Conservation (phyloP, 1,139 yeast species). For the Kazachstania sp. region DNA sequence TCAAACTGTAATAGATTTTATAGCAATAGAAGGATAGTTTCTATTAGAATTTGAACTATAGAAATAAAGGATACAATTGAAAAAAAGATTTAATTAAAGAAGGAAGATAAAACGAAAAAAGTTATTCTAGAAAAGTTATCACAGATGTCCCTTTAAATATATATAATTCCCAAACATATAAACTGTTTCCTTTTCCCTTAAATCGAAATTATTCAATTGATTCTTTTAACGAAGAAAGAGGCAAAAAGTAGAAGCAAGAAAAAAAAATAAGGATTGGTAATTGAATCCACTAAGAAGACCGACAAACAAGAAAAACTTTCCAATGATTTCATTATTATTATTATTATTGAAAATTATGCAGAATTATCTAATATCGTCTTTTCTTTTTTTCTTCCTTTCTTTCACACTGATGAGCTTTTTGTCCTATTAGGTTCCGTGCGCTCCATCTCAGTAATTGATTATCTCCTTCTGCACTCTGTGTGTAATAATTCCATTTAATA, state of each 20-base stretch:
- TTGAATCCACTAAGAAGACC: not conserved
- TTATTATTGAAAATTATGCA: not conserved
- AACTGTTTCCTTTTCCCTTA: not conserved
- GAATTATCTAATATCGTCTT: not conserved
- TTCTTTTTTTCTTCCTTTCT: not conserved
- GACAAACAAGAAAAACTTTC: not conserved
- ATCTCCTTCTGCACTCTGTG: too few relatives aligned
- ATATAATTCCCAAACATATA: not conserved
- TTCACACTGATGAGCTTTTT: not conserved
- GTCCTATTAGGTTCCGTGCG: not conserved
- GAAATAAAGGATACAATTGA: not conserved
- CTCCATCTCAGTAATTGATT: too few relatives aligned
- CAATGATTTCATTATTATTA: not conserved
- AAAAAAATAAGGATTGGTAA: not conserved
- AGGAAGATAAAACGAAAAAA: not conserved
- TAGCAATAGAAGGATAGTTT: constrained; percentile 1
- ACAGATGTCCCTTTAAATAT: constrained; percentile 1
- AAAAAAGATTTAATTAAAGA: not conserved
- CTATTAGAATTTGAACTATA: not conserved
- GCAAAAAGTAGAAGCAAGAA: not conserved
- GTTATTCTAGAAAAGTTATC: not conserved
- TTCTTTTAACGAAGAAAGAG: not conserved
- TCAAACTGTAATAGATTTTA: not conserved
- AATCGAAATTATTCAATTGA: not conserved
- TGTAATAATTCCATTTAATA: too few relatives aligned